Percentiles rank a stretch among this genome's conserved stretches.
Evolutionary conservation across 495 filamentous ascomycete species (phyloP).

Genomic region (Usnea hakonensis): DNA sequence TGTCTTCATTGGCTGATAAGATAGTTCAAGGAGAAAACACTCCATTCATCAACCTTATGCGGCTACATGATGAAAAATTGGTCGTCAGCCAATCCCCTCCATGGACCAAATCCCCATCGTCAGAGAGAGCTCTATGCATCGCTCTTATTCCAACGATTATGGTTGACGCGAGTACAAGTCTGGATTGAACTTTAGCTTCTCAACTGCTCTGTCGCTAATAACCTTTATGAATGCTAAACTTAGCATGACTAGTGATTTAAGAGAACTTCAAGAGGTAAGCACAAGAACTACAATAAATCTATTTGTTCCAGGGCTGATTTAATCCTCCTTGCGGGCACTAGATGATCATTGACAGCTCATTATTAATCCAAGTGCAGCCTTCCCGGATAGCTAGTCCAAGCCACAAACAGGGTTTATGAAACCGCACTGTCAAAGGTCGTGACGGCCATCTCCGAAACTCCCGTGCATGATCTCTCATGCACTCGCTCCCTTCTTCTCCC

Average conservation of each 20-base stretch:
- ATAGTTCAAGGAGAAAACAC: background rate
- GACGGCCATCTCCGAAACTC: background rate
- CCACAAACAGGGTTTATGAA: background rate
- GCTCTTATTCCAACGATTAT: background rate
- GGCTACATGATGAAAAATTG: background rate
- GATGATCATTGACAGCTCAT: conserved; percentile 1
- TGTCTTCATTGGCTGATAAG: background rate
- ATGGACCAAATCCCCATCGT: background rate
- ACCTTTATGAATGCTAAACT: background rate
- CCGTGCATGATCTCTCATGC: background rate
- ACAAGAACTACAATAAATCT: no score
- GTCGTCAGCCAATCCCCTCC: background rate
- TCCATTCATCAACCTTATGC: background rate
- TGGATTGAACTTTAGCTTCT: background rate
- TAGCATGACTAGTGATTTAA: background rate
- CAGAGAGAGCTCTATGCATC: background rate
- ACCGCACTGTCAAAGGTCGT: background rate
- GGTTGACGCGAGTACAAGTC: background rate
- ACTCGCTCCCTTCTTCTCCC: background rate
- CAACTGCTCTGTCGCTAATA: background rate
- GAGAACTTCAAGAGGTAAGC: background rate
- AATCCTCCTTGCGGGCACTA: background rate
- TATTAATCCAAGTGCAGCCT: background rate
- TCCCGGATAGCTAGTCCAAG: background rate
- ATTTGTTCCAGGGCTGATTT: background rate